phyloP scores from a whole-genome alignment of 2,329 filamentous ascomycete species.

The Neofusicoccum sp. region DNA sequence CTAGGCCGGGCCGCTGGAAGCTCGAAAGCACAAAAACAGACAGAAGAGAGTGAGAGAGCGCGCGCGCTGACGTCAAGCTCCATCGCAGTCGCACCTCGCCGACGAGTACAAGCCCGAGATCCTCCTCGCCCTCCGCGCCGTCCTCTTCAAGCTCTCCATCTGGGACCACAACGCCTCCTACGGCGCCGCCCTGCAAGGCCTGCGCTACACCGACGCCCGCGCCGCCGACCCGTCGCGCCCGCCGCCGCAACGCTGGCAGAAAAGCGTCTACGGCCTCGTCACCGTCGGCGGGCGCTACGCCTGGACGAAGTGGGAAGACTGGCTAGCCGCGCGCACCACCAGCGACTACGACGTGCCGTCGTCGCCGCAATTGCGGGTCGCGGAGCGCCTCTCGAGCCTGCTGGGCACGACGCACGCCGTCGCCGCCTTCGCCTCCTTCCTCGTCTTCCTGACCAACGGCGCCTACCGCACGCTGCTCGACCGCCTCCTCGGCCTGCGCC shows the following conservation, averaged over 20 bases:
- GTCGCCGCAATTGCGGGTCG: conserved; percentile 50
- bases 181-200: conserved; percentile 87
- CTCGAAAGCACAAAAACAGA: background rate
- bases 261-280: conserved; percentile 77
- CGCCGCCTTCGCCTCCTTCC: conserved; percentile 81
- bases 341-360: conserved; percentile 63
- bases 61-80: background rate
- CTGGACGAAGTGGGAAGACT: conserved; percentile 91
- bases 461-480: conserved; percentile 90
- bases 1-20: background rate
- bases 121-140: conserved; percentile 70
- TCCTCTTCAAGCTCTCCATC: conserved; percentile 91
- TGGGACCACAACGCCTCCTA: conserved; percentile 98
- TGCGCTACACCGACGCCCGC: conserved; percentile 86
- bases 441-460: conserved; percentile 88
- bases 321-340: conserved; percentile 70
- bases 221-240: conserved; percentile 54
- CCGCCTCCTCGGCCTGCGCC: conserved; percentile 77
- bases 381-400: conserved; percentile 71
- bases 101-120: conserved; percentile 92
- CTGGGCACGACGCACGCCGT: conserved; percentile 76
- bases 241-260: conserved; percentile 79
- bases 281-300: conserved; percentile 87
- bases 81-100: conserved; percentile 61
- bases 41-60: background rate